These are phyloP conservation scores for Penicillium psychrofluorescens DNA, from an alignment of 495 filamentous ascomycete species.

Conservation along the genomic window DNA sequence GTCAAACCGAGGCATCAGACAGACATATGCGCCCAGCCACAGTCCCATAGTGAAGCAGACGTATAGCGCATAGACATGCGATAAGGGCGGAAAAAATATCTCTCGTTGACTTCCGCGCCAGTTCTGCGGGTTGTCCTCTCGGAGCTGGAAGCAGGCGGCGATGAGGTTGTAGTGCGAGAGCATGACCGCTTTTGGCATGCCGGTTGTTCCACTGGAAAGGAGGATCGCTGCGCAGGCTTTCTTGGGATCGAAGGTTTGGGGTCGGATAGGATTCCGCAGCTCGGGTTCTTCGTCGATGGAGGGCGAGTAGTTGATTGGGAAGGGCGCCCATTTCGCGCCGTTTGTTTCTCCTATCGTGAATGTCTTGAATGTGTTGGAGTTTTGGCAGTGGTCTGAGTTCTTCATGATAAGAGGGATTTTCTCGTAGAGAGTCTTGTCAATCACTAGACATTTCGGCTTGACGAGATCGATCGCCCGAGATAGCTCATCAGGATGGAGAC, in stretches of 20 bases:
- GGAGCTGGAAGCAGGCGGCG: conserved; percentile 16
- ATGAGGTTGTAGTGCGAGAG: conserved; percentile 68
- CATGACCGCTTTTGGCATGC: conserved; percentile 76
- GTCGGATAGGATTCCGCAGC: neutral
- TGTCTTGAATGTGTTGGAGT: too few species aligned
- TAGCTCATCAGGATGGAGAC: conserved; percentile 68
- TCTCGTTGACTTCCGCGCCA: conserved; percentile 3
- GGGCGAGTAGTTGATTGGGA: too few species aligned
- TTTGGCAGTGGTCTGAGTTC: too few species aligned
- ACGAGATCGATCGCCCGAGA: conserved; percentile 60
- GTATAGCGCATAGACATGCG: conserved; percentile 7
- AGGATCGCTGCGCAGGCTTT: conserved; percentile 23
- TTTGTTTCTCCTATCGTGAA: too few species aligned
- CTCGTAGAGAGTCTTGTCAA: neutral
- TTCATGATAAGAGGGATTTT: too few species aligned
- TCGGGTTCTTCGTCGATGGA: too few species aligned
- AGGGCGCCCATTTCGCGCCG: neutral
- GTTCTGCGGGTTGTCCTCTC: conserved; percentile 3
- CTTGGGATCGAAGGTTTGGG: too few species aligned
- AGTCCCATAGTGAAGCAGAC: conserved; percentile 5
- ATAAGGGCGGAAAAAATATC: conserved; percentile 7
- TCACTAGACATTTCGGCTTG: conserved; percentile 50
- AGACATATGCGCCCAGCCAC: conserved; percentile 8
- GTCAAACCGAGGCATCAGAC: conserved; percentile 6
- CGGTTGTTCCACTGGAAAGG: conserved; percentile 64